Base-by-base conservation (phyloP, 805 yeast genomes). In the Yarrowia sp. region DNA sequence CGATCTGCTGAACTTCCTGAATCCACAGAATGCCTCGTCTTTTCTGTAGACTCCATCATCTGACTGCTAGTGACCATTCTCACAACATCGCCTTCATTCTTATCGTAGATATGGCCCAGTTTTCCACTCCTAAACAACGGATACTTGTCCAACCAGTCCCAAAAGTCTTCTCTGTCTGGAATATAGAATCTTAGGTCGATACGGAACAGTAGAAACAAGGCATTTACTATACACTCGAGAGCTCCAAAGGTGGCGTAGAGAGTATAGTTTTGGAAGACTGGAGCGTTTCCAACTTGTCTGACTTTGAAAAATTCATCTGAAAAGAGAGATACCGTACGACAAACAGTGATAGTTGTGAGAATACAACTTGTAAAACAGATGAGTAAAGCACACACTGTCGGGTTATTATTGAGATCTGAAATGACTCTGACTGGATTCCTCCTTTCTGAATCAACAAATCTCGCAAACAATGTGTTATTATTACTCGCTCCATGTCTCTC, bases 181-280 rank as follows among this genome's bases (percentile, higher is more conserved):
- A 89, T 85, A 79, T 89, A 89, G 76, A 88, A 89, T 73, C 95
- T 81, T 70, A 89, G 79, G 74, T 89, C 95, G 62, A 86, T 84
- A 73, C 96, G 81, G 17, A 86, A 85, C 35, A 86, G 70, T 65
- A 89, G 73, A 72, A 86, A 87, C 38, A 86, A 67, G 8, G 84
- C 65, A 68, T 86, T 82, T 63, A 85, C 83, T 32, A 86, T 69
- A 0, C 79, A 76, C 76, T 89, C 95, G 50, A 86, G 76, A 2
- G 81, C 83, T 35, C 92, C 92, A 84, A 89, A 88, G 69, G 83
- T 76, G 33, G 85, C 78, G 73, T 86, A 88, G 84, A 86, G 83
- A 18, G 84, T 85, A 51, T 82, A 84, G 14, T 86, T 85, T 65
- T 78, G 75, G 71, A 76, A 78, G 7, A 84, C 77, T 81, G 83